Evolutionary conservation across 2,329 filamentous ascomycete species (phyloP).

Genomic region (Alternaria arbusti): DNA sequence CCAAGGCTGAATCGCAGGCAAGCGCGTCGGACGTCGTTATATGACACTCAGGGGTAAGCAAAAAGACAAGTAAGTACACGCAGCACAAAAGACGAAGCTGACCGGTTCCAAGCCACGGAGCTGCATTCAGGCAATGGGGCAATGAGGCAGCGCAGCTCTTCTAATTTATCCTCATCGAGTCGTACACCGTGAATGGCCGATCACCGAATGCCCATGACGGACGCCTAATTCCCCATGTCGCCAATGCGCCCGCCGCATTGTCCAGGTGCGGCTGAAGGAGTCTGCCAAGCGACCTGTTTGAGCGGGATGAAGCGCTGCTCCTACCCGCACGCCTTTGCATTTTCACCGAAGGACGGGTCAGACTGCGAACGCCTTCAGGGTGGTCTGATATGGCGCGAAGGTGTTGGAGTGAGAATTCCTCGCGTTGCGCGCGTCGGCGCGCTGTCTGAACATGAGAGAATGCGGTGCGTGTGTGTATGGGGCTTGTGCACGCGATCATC

Average conservation of each 20-base stretch:
- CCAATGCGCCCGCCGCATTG: slow-evolving; percentile 10
- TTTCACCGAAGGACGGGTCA: neutral
- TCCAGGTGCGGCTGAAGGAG: slow-evolving; percentile 17
- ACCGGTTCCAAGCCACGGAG: neutral
- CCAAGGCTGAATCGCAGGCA: slow-evolving; percentile 5
- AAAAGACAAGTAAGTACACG: slow-evolving; percentile 3
- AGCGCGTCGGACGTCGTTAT: slow-evolving; percentile 1
- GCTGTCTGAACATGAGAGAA: neutral
- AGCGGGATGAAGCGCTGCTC: slow-evolving; percentile 2
- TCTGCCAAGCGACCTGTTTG: slow-evolving; percentile 17
- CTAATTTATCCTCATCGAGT: neutral
- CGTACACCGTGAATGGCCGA: slow-evolving; percentile 10
- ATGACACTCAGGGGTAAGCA: slow-evolving; percentile 7
- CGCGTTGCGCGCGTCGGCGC: neutral
- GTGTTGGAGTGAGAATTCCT: neutral
- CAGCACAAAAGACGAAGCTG: neutral
- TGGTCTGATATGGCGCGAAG: neutral
- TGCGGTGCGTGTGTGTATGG: neutral
- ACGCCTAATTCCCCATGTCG: slow-evolving; percentile 1
- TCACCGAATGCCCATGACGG: slow-evolving; percentile 3
- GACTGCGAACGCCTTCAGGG: neutral
- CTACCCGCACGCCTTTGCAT: neutral
- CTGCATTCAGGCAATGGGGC: neutral
- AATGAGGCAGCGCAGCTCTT: slow-evolving; percentile 2
- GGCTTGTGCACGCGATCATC: neutral